Base-by-base conservation (phyloP, 164 flowering plant species). In the Liriodendron chinense region DNA sequence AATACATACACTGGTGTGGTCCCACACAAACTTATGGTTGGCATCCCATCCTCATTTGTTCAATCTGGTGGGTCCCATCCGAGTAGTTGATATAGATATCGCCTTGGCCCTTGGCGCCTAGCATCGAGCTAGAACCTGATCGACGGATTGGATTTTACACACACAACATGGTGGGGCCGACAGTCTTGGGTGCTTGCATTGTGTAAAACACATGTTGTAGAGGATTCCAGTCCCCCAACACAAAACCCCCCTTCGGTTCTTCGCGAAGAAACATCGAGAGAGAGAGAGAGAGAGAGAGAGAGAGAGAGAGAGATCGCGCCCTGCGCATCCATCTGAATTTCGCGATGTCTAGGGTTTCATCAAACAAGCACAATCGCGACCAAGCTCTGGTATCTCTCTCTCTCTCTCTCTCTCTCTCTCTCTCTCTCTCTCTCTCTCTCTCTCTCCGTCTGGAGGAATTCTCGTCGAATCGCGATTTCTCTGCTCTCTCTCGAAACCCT, bases 301-400 rank as follows among this genome's bases (percentile, higher is more conserved):
- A 53, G 13, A 13, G 59, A 13, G 59, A 53, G 59, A 53, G 16
- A 9, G 9, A 7, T 12, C 13, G 59, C 13, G 59, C 16, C 13
- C 13, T 12, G 18, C 59, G 9, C 13, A 2, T 53, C 18, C 59
- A 53, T 2, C 59, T 12, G 59, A 53, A 53, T 53, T 16, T 53
- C 59, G 59, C 59, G 2, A 88, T 86, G 88, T 81, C 85, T 47
- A 80, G 83, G 78, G 78, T 70, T 83, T 79, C 89, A 22, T 64
- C 67, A 23, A 78, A 69, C 77, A 88, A 86, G 81, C 84, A 86
- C 79, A 76, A 68, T 14, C 89, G 88, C n/a, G 90, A 86, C 80
- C 84, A 81, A 78, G 77, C 83, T 74, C 77, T 79, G 85, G 92
- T 89, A 83, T 3, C 28, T 65, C 9, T 62, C 34, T 59, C 56